Evolutionary conservation across 2,329 filamentous ascomycete genomes (phyloP).

Genomic region (Leptographium lundbergii): DNA sequence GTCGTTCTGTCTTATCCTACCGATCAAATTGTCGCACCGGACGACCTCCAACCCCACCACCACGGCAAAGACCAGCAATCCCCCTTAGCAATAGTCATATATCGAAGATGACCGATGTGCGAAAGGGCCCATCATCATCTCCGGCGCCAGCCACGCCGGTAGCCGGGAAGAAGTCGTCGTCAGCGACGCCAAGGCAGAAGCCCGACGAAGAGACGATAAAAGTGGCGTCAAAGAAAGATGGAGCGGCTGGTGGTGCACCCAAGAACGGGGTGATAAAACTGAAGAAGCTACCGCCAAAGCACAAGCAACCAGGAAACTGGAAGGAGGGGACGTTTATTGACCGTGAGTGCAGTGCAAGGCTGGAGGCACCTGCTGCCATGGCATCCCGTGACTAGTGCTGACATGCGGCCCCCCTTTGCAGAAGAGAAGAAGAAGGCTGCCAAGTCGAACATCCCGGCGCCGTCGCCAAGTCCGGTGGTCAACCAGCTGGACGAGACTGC

Average conservation of each 20-base stretch:
- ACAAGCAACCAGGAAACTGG: slow-evolving; percentile 59
- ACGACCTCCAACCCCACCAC: background rate
- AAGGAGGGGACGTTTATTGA: slow-evolving; percentile 52
- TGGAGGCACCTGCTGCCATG: background rate
- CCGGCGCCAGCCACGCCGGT: slow-evolving; percentile 9
- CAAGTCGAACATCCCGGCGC: slow-evolving; percentile 29
- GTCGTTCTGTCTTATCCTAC: background rate
- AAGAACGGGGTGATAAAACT: slow-evolving; percentile 44
- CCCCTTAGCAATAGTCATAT: background rate
- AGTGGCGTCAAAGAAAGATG: slow-evolving; percentile 44
- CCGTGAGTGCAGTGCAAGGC: slow-evolving; percentile 29
- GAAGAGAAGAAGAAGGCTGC: slow-evolving; percentile 41
- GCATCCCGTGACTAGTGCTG: background rate
- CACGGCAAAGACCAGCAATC: background rate
- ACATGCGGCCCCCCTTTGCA: background rate
- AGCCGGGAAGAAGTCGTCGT: slow-evolving; percentile 4
- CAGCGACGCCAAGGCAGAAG: slow-evolving; percentile 21
- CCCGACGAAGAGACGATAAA: slow-evolving; percentile 49
- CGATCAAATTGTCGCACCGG: background rate
- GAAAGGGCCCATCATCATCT: slow-evolving; percentile 17
- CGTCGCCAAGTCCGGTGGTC: slow-evolving; percentile 42
- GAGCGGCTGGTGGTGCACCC: slow-evolving; percentile 12
- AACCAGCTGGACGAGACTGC: slow-evolving; percentile 64
- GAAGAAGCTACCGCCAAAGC: slow-evolving; percentile 49
- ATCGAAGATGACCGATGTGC: slow-evolving; percentile 17